Evolutionary conservation across 1,139 yeast species (phyloP), one percentile per base, ranked within the genome.

Genomic region (Candida dubliniensis): DNA sequence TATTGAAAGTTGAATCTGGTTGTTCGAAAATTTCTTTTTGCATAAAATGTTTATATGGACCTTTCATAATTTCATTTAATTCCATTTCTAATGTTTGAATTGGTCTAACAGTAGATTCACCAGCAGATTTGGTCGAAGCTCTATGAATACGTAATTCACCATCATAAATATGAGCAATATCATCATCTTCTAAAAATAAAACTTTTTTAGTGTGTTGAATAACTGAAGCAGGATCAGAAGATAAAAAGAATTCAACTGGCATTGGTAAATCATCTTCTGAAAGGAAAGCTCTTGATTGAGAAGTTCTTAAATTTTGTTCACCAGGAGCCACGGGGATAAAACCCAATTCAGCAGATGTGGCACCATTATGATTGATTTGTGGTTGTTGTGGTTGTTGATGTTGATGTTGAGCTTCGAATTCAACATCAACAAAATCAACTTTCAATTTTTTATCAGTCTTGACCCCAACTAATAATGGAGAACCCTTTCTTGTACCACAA

Each of bases 91-190:
- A 78, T 45, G 98, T 93, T 69, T 93, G 97, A 61, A 95, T 95
- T 47, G 93, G 87, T 76, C 99, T 86, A 45, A 90, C 88, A 49
- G 96, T 84, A 31, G 96, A 84, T 59, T 87, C 95, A 55, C 96
- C 96, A 31, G 84, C 95, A 53, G 83, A 87, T 63, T 86, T 88
- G 66, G 90, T 84, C 15, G 54, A 42, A 47, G 96, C 96, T 67
- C 99, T 86, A 72, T 95, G 99, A 56, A 95, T 95, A 68, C 93
- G 99, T 64, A 95, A 79, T 73, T 93, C 99, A 66, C 99, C 99
- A 61, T 91, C 96, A 66, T 87, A 89, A 56, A 95, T 90, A 66
- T 95, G 99, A 36, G 98, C 99, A 66, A 95, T 90, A 69, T 95
- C 99, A 61, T 95, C 97, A 67, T 95, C 99, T 74, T 93, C 98